Evolutionary conservation across 805 yeast genomes (phyloP).

Genomic region (Vanderwaltozyma polyspora): DNA sequence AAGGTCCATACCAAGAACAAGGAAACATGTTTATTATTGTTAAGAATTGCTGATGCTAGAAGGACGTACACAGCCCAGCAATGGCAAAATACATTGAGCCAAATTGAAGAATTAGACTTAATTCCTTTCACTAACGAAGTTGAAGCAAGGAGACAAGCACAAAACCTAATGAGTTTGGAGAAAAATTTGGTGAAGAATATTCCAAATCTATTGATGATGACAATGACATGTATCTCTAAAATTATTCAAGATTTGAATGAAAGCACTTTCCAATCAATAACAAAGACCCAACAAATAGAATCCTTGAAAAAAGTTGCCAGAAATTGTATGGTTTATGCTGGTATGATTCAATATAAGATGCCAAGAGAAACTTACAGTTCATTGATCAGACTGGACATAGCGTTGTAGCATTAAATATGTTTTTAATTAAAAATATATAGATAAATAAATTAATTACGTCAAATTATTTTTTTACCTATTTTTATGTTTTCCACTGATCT

Average conservation of each 20-base stretch:
- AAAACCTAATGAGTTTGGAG: slow-evolving; percentile 52
- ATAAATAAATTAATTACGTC: no score
- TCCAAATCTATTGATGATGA: slow-evolving; percentile 68
- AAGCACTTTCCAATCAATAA: slow-evolving; percentile 33
- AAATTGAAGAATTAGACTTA: slow-evolving; percentile 48
- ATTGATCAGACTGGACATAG: slow-evolving; percentile 51
- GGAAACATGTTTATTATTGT: slow-evolving; percentile 52
- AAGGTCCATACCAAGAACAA: slow-evolving; percentile 44
- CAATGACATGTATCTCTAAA: slow-evolving; percentile 66
- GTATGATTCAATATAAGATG: slow-evolving; percentile 88
- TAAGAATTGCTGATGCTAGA: slow-evolving; percentile 60
- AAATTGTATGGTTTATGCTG: slow-evolving; percentile 90
- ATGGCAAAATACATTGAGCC: slow-evolving; percentile 47
- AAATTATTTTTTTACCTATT: no score
- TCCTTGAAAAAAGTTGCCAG: slow-evolving; percentile 56
- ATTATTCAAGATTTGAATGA: slow-evolving; percentile 34
- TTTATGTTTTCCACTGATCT: background rate
- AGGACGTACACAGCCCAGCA: slow-evolving; percentile 43
- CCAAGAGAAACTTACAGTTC: slow-evolving; percentile 71
- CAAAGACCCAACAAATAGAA: slow-evolving; percentile 42
- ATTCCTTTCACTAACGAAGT: slow-evolving; percentile 54
- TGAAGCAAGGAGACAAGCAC: slow-evolving; percentile 55
- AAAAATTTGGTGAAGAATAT: slow-evolving; percentile 67
- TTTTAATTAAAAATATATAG: no score
- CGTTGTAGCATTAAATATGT: no score